Percentiles rank a stretch among this genome's conserved stretches.
Conservation (phyloP, 768 basidiomycete species). For the Suillus americanus region DNA sequence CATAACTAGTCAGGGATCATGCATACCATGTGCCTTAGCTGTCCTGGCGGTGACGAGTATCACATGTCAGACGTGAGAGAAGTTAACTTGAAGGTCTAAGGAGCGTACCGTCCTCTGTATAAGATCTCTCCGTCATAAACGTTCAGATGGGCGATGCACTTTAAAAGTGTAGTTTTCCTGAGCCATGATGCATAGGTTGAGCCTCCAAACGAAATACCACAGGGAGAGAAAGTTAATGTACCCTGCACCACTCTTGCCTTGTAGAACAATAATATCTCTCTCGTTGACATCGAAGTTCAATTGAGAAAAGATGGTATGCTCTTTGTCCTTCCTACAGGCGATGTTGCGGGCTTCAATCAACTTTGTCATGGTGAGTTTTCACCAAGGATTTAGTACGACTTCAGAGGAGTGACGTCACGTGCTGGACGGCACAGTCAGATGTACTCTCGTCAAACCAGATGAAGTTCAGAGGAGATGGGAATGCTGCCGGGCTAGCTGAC, state of each 20-base stretch:
- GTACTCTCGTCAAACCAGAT: not conserved
- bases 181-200: not conserved
- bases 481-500: not conserved
- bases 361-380: conserved; percentile 13
- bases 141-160: conserved; percentile 80
- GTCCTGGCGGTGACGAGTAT: conserved; percentile 33
- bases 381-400: not conserved
- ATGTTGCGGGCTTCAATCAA: conserved; percentile 57
- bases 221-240: conserved; percentile 20
- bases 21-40: conserved; percentile 48
- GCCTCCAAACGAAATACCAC: not conserved
- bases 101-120: conserved; percentile 63
- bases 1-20: conserved; percentile 3
- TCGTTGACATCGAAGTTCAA: conserved; percentile 62
- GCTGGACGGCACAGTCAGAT: too few relatives aligned
- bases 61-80: not conserved
- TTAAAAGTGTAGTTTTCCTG: conserved; percentile 74
- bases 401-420: too few relatives aligned
- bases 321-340: conserved; percentile 46
- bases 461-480: not conserved
- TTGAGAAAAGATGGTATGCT: conserved; percentile 55
- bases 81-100: not conserved
- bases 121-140: conserved; percentile 65
- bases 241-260: conserved; percentile 81
- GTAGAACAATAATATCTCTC: conserved; percentile 77